Percentiles rank a stretch among this genome's conserved stretches.
phyloP scores from a whole-genome alignment of 441 rosid species.

The Dalechampia spathulata region DNA sequence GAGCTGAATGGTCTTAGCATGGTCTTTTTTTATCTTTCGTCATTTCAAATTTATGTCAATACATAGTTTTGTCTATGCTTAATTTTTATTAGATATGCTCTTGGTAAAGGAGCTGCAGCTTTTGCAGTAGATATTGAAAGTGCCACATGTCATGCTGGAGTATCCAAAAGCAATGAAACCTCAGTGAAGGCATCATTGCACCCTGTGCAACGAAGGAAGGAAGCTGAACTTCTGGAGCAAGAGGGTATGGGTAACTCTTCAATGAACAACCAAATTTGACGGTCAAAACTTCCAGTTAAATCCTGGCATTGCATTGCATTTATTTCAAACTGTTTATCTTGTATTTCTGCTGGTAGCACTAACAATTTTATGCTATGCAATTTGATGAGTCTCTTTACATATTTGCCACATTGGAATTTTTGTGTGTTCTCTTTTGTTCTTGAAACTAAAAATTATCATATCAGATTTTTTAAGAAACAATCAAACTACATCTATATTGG shows the following conservation, averaged over 20 bases:
- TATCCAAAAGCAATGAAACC: constrained; percentile 18
- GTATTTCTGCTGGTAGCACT: background rate
- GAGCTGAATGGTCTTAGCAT: background rate
- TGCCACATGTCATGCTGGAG: constrained; percentile 20
- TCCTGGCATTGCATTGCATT: background rate
- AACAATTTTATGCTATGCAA: constrained; percentile 1
- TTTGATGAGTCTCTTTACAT: too few relatives aligned
- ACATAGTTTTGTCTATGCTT: constrained; percentile 21
- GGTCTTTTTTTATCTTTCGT: background rate
- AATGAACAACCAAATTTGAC: background rate
- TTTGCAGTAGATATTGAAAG: constrained; percentile 72
- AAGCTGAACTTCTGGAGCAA: constrained; percentile 24
- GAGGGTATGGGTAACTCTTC: constrained; percentile 40
- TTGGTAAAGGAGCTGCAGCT: constrained; percentile 70
- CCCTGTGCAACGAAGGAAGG: constrained; percentile 53
- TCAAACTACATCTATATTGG: too few relatives aligned
- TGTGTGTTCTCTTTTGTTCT: background rate
- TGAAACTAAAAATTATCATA: background rate
- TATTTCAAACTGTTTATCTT: background rate
- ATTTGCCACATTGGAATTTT: background rate
- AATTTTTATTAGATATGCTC: constrained; percentile 53
- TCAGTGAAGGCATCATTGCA: constrained; percentile 41
- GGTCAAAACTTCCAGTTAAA: background rate
- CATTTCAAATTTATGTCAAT: background rate
- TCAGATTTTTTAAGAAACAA: too few relatives aligned